A percentile compares a stretch with the other conserved stretches of the same genome.
phyloP scores from a whole-genome alignment of 1,284 basidiomycete species.

The Omphalotus olearius region DNA sequence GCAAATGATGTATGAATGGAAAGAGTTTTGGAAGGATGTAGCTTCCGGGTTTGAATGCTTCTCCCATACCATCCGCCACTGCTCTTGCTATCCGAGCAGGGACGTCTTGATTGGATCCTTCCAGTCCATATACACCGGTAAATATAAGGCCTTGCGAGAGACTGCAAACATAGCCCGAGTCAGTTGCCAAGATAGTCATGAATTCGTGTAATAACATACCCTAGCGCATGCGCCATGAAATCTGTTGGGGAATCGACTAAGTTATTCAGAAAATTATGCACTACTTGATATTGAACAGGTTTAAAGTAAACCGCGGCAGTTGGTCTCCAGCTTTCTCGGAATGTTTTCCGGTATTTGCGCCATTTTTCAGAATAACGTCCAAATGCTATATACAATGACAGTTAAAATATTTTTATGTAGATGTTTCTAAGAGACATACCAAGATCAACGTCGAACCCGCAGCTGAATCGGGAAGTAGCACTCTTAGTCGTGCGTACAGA shows the following conservation, averaged over 20 bases:
- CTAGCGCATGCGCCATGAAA: conserved; percentile 4
- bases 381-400: neutral
- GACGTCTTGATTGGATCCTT: conserved; percentile 23
- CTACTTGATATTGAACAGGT: neutral
- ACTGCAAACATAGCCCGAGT: neutral
- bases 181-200: neutral
- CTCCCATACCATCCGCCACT: neutral
- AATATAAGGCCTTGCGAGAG: neutral
- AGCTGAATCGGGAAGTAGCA: no score
- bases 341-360: conserved; percentile 1
- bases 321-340: conserved; percentile 4
- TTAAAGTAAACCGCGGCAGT: neutral
- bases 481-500: no score
- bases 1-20: neutral
- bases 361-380: conserved; percentile 1
- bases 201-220: neutral
- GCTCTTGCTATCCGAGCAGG: conserved; percentile 15
- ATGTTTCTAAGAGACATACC: no score
- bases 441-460: no score
- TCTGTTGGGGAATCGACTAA: neutral
- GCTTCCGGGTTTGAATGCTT: neutral
- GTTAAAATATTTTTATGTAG: no score
- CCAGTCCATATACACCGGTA: neutral
- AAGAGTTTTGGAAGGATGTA: neutral
- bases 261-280: neutral